Conservation (phyloP, 1,139 yeast species). For the Saccharomyces hybrid region DNA sequence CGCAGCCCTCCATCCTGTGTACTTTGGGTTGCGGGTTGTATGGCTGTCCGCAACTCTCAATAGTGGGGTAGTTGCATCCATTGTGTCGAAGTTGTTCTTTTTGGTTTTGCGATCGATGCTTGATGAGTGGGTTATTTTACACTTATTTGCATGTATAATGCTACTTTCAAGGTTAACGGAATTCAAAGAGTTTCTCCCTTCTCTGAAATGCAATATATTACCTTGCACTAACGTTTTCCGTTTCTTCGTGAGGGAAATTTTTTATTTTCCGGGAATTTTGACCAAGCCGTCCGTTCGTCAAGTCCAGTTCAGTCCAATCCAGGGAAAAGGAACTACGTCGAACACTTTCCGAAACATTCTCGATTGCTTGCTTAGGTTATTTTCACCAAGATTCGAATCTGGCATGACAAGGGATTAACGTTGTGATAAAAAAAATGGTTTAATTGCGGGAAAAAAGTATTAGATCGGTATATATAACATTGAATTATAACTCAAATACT, state of each 20-base stretch:
- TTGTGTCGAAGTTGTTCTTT: constrained; percentile 1
- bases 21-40: constrained; percentile 5
- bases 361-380: neutral
- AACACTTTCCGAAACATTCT: neutral
- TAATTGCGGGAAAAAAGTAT: neutral
- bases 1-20: constrained; percentile 6
- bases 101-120: neutral
- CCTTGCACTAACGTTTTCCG: neutral
- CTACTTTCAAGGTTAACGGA: too few relatives aligned
- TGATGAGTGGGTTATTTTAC: too few relatives aligned
- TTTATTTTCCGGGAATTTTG: neutral
- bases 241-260: neutral
- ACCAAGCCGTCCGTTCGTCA: neutral
- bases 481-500: neutral
- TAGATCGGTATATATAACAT: neutral
- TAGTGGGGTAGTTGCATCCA: constrained; percentile 16
- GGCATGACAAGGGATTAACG: neutral
- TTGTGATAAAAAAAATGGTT: neutral
- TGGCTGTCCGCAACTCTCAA: constrained; percentile 6
- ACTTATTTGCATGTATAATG: too few relatives aligned
- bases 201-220: neutral
- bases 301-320: neutral
- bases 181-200: too few relatives aligned
- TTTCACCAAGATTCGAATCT: neutral
- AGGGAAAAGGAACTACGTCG: neutral